phyloP scores from a whole-genome alignment of 2,329 filamentous ascomycete species.

The Hymenoscyphus fraxineus region DNA sequence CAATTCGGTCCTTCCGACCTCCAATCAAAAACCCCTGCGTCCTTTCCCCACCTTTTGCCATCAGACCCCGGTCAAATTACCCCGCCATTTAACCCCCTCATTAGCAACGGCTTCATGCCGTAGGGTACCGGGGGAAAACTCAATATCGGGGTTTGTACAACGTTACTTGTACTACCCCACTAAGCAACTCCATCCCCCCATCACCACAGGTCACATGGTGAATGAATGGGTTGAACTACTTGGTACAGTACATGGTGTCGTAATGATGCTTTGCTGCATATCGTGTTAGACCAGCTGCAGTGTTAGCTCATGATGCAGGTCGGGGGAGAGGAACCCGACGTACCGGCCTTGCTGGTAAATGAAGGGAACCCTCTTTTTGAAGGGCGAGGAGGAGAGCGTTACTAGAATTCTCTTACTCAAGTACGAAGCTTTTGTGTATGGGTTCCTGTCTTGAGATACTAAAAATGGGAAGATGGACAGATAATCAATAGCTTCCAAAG shows the following conservation, averaged over 20 bases:
- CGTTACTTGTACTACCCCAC: conserved; percentile 14
- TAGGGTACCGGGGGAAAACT: background rate
- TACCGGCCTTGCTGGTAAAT: background rate
- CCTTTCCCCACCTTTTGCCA: conserved; percentile 8
- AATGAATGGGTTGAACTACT: background rate
- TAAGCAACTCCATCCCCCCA: background rate
- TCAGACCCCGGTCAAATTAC: conserved; percentile 4
- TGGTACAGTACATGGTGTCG: background rate
- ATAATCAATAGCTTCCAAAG: background rate
- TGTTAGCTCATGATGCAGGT: conserved; percentile 7
- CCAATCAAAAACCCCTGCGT: background rate
- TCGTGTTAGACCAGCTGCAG: background rate
- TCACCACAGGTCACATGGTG: background rate
- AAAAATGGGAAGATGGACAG: background rate
- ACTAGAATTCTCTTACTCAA: too few species aligned
- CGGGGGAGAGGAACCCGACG: conserved; percentile 4
- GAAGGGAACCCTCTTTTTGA: too few species aligned
- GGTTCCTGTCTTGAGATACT: too few species aligned
- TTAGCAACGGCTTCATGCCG: background rate
- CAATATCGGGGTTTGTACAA: conserved; percentile 6
- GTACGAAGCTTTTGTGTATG: too few species aligned
- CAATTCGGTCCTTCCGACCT: background rate
- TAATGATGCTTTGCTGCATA: background rate
- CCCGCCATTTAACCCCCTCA: background rate
- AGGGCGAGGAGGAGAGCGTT: too few species aligned